phyloP scores from a whole-genome alignment of 2,329 filamentous ascomycete species.

The Madurella fahalii region DNA sequence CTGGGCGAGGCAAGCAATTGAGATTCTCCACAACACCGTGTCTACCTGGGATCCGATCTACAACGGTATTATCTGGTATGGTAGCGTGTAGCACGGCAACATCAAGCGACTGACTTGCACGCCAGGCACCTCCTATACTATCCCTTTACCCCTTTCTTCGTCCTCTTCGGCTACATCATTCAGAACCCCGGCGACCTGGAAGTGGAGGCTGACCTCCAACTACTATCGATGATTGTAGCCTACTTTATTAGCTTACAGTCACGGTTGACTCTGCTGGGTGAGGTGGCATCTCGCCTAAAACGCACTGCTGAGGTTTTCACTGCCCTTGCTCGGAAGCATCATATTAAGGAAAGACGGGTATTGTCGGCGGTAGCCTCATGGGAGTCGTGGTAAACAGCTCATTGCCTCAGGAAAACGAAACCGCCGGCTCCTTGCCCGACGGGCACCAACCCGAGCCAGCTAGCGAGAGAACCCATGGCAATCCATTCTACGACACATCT shows the following conservation, averaged over 20 bases:
- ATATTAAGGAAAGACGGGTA: neutral
- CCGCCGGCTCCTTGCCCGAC: no score
- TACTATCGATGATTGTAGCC: neutral
- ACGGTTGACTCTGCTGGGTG: neutral
- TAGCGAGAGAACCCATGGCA: no score
- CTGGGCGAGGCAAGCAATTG: conserved; percentile 2
- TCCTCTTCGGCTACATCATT: conserved; percentile 5
- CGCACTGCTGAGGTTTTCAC: conserved; percentile 7
- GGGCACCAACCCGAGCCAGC: no score
- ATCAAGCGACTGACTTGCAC: neutral
- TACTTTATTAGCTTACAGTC: conserved; percentile 1
- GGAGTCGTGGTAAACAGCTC: no score
- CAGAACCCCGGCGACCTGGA: neutral
- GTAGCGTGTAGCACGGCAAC: no score
- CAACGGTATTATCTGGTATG: conserved; percentile 9
- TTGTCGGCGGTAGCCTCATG: neutral
- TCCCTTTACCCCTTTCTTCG: conserved; percentile 12
- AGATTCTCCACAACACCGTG: neutral
- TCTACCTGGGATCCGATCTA: conserved; percentile 1
- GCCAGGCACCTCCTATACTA: conserved; percentile 12
- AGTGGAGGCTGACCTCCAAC: neutral
- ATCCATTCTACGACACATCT: neutral
- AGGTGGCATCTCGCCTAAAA: neutral
- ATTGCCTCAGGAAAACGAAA: no score
- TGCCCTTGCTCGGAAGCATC: conserved; percentile 1